Evolutionary conservation across 805 yeast species (phyloP).

Genomic region (Hanseniaspora nectarophila): DNA sequence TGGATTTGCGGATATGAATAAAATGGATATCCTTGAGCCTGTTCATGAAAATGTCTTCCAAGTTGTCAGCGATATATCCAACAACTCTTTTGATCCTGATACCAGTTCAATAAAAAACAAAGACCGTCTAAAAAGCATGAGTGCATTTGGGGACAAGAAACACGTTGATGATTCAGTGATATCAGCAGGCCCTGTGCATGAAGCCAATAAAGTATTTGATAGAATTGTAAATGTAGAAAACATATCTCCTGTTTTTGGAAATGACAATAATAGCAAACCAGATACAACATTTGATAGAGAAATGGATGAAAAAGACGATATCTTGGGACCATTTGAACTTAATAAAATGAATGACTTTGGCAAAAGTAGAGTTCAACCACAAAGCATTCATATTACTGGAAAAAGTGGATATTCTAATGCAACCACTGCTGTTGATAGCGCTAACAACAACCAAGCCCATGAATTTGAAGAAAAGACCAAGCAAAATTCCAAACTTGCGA

Average conservation of each 20-base stretch:
- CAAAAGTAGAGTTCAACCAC: neutral
- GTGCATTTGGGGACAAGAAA: neutral
- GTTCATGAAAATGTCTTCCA: constrained; percentile 12
- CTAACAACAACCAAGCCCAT: neutral
- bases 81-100: neutral
- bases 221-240: neutral
- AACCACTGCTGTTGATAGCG: constrained; percentile 15
- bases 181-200: constrained; percentile 11
- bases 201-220: constrained; percentile 9
- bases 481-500: neutral
- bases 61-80: constrained; percentile 1
- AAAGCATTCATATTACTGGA: neutral
- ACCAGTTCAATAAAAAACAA: neutral
- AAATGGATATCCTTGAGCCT: neutral
- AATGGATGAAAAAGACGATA: constrained; percentile 5
- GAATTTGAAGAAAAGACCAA: neutral
- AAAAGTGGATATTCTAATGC: constrained; percentile 14
- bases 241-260: neutral
- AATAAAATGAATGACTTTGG: neutral
- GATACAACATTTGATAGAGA: neutral
- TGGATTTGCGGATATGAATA: neutral
- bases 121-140: neutral
- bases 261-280: neutral
- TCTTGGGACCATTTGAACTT: neutral
- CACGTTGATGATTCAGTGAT: neutral